A percentile compares a stretch with the other conserved stretches of the same genome.
Conservation (phyloP, 2,329 filamentous ascomycete species). For the Cercospora brassicicola region DNA sequence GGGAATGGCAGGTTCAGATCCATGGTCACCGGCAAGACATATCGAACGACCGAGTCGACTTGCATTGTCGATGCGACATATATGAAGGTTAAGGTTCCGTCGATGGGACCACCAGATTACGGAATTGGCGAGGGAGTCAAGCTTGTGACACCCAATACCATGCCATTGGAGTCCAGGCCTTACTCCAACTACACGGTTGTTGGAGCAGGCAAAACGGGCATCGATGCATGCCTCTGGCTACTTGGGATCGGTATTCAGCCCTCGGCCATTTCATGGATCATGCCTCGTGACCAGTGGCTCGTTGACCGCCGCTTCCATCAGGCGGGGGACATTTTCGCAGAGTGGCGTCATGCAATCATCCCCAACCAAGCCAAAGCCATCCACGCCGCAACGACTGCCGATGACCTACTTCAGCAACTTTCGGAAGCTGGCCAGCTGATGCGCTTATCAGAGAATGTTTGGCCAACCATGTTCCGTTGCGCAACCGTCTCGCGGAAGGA, state of each 20-base stretch:
- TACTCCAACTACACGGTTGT: conserved; percentile 24
- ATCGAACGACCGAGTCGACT: conserved; percentile 7
- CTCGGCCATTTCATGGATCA: conserved; percentile 27
- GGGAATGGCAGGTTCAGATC: conserved; percentile 20
- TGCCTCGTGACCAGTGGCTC: conserved; percentile 27
- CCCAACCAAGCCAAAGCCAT: conserved; percentile 10
- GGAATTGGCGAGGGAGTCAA: conserved; percentile 15
- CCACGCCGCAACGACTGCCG: conserved; percentile 9
- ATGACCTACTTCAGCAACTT: conserved; percentile 15
- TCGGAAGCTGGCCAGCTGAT: conserved; percentile 2
- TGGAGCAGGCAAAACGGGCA: conserved; percentile 28
- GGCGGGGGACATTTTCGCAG: neutral
- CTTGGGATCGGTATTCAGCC: neutral
- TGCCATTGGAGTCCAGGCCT: conserved; percentile 6
- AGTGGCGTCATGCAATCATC: neutral
- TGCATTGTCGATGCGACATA: conserved; percentile 28
- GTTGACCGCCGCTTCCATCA: conserved; percentile 22
- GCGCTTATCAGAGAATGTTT: conserved; percentile 15
- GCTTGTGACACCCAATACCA: conserved; percentile 20
- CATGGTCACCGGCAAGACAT: conserved; percentile 17
- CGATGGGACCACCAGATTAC: conserved; percentile 24
- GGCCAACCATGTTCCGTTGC: conserved; percentile 25
- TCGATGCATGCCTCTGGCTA: conserved; percentile 28
- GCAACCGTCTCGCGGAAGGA: conserved; percentile 22
- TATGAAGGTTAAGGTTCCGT: conserved; percentile 24